Conservation (phyloP, 352 stramenopile genomes). For the Pythium chondricola region DNA sequence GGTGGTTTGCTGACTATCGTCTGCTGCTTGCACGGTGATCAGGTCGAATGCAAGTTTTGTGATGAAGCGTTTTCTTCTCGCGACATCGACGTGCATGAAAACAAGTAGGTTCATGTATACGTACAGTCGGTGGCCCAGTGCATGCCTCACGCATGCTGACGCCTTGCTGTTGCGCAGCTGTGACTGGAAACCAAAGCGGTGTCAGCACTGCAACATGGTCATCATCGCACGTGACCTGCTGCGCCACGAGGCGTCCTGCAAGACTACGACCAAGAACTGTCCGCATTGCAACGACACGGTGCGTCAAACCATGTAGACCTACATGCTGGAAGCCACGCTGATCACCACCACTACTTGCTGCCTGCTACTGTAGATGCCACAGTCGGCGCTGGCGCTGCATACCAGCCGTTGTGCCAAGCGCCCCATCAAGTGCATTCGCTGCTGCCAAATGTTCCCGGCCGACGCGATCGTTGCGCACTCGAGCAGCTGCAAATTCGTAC, state of each 20-base stretch:
- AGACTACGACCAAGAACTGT: conserved; percentile 56
- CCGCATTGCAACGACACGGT: conserved; percentile 63
- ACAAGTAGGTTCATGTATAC: conserved; percentile 43
- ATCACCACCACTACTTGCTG: too few relatives aligned
- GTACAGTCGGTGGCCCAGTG: too few relatives aligned
- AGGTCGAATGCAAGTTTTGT: conserved; percentile 77
- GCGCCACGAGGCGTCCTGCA: conserved; percentile 63
- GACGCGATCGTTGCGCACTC: conserved; percentile 71
- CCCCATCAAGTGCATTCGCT: conserved; percentile 80
- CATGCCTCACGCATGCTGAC: too few relatives aligned
- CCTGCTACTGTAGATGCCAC: conserved; percentile 36
- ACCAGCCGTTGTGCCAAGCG: conserved; percentile 60
- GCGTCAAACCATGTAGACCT: conserved; percentile 1
- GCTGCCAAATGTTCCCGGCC: conserved; percentile 65
- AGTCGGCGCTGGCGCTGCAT: conserved; percentile 36
- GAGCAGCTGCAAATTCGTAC: conserved; percentile 57
- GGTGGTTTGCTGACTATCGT: too few relatives aligned
- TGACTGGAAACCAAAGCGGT: conserved; percentile 72
- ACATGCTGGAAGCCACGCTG: too few relatives aligned
- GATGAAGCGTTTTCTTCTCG: conserved; percentile 52
- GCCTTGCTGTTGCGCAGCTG: conserved; percentile 40
- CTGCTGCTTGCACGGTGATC: too few relatives aligned
- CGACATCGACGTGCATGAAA: conserved; percentile 59
- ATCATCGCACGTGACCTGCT: conserved; percentile 60
- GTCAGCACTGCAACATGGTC: conserved; percentile 80